Evolutionary conservation across 148 eudicot species (phyloP).

Genomic region (Arctostaphylos glauca): DNA sequence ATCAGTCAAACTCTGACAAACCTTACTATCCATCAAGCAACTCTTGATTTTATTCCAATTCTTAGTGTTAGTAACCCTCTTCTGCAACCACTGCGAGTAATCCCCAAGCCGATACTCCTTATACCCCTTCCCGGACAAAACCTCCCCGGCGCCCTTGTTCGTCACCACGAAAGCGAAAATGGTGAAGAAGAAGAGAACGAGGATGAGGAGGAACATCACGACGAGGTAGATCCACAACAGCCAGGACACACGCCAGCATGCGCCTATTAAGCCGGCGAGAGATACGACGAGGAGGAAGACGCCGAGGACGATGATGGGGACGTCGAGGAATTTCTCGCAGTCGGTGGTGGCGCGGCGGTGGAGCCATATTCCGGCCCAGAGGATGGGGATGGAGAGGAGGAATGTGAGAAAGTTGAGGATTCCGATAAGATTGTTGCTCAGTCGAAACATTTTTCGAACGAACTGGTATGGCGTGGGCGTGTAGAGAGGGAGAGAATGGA

Average conservation of each 20-base stretch:
- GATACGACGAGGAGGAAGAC: slow-evolving; percentile 59
- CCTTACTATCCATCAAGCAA: slow-evolving; percentile 68
- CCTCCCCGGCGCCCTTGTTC: slow-evolving; percentile 74
- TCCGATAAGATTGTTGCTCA: slow-evolving; percentile 54
- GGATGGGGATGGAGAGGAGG: slow-evolving; percentile 66
- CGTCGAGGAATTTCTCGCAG: slow-evolving; percentile 64
- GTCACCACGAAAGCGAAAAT: slow-evolving; percentile 80
- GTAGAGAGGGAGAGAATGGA: background rate
- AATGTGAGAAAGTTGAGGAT: slow-evolving; percentile 64
- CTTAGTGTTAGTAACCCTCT: slow-evolving; percentile 47
- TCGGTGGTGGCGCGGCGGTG: slow-evolving; percentile 53
- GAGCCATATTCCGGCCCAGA: slow-evolving; percentile 73
- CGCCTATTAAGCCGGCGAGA: slow-evolving; percentile 64
- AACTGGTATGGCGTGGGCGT: too few species aligned
- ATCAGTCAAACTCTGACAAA: slow-evolving; percentile 52
- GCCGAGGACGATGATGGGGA: slow-evolving; percentile 53
- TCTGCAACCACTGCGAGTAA: slow-evolving; percentile 81
- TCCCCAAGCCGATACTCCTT: slow-evolving; percentile 79
- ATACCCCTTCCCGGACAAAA: slow-evolving; percentile 49
- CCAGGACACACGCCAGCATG: slow-evolving; percentile 68
- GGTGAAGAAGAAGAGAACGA: slow-evolving; percentile 54
- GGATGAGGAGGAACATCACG: slow-evolving; percentile 75
- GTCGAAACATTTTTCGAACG: slow-evolving; percentile 23
- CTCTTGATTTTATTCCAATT: slow-evolving; percentile 65
- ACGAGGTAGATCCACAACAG: slow-evolving; percentile 70